phyloP scores from a whole-genome alignment of 805 yeast species.

The Candida cerambycidarum region DNA sequence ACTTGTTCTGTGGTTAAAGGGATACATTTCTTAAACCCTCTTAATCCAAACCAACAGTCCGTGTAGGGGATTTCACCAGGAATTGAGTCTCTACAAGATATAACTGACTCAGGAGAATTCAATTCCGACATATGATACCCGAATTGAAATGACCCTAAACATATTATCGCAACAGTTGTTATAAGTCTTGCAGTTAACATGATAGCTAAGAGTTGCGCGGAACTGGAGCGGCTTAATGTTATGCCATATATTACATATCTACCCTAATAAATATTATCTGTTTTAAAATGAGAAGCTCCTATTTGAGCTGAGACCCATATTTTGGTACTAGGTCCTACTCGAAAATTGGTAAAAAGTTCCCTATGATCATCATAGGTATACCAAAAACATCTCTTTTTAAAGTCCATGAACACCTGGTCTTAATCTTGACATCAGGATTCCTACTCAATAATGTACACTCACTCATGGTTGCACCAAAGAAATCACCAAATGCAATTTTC shows the following conservation, averaged over 20 bases:
- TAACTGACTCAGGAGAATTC: conserved; percentile 79
- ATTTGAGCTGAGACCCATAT: background rate
- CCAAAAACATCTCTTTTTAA: conserved; percentile 93
- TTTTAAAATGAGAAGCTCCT: background rate
- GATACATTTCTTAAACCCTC: conserved; percentile 51
- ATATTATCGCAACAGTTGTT: conserved; percentile 53
- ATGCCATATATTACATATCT: conserved; percentile 1
- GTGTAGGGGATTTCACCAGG: conserved; percentile 34
- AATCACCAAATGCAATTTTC: conserved; percentile 86
- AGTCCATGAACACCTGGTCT: conserved; percentile 89
- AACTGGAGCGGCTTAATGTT: background rate
- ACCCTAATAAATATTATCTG: background rate
- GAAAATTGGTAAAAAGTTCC: conserved; percentile 84
- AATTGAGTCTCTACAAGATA: conserved; percentile 50
- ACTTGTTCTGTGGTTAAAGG: conserved; percentile 54
- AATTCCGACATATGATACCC: conserved; percentile 95
- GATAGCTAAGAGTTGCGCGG: background rate
- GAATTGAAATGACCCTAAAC: conserved; percentile 81
- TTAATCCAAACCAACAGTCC: conserved; percentile 41
- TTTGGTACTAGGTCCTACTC: too few relatives aligned
- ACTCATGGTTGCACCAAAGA: conserved; percentile 81
- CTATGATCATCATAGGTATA: conserved; percentile 94
- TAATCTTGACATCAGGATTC: conserved; percentile 50
- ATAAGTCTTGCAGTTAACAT: conserved; percentile 36
- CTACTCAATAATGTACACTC: conserved; percentile 76